Evolutionary conservation across 352 stramenopile genomes (phyloP), one percentile per base, ranked within the genome.

Genomic region (Peronosclerospora sorghi): DNA sequence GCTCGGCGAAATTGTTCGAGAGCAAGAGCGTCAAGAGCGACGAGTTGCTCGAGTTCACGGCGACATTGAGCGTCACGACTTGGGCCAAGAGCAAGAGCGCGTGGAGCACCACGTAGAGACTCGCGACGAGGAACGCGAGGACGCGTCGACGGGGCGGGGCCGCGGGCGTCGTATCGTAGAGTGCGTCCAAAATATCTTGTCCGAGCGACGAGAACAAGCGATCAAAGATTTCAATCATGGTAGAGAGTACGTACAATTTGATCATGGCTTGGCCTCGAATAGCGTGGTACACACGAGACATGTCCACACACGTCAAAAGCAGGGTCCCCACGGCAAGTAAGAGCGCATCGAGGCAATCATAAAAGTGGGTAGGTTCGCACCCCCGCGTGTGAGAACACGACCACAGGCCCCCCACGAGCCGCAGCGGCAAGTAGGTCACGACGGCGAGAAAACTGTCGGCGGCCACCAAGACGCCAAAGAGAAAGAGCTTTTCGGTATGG

Each of bases 151-250:
- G n/a, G 85, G 57, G 17, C 68, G 70, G n/a, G n/a, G n/a, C n/a
- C n/a, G n/a, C n/a, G n/a, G n/a, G n/a, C 9, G 73, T 72, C 0
- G 79, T 89, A 50, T 78, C 89, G 66, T 98, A 97, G 19, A 98
- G 66, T 35, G 82, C 94, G 62, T 98, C 94, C 32, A 98, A 70
- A 39, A 96, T 85, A 70, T 98, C 96, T 55, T 98, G 94, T 32
- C 95, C 95, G 23, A 99, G 83, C 1, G 86, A 97, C 38, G 83
- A 95, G 59, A 98, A 87, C 18, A 99, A 68, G 13, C 95, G 78
- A 62, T 99, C 95, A 54, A 98, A 97, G 35, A 98, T 96, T 68
- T 99, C 96, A 15, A 98, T 90, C 73, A 99, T 98, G 8, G 91
- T 96, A 54, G 97, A 97, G 20, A 98, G 58, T 30, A 98, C 91